Base-by-base conservation (phyloP, 331 rosid genomes). In the Acacia pycnantha region DNA sequence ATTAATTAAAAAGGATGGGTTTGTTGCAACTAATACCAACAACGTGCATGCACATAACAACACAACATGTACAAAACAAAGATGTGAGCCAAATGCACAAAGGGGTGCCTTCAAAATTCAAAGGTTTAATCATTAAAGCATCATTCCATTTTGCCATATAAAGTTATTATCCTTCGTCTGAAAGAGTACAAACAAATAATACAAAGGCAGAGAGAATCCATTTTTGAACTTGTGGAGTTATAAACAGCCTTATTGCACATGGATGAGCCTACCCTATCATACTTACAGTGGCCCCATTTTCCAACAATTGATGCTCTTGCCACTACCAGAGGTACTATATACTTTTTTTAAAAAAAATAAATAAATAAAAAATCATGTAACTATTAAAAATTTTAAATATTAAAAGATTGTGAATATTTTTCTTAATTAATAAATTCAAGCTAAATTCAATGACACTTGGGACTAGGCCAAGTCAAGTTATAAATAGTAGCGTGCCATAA, bases 11-110 rank as follows among this genome's bases (percentile, higher is more conserved):
- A 85, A 81, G 35, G 84, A 78, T 54, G 64, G 86, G n/a, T 74
- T 74, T 62, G 84, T 87, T 81, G 82, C 79, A 87, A 84, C 88
- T 84, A 84, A 81, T 76, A 84, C 37, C 76, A 15, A 70, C 88
- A 74, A 84, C 79, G 18, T 80, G 75, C 83, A 83, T 77, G 82
- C 41, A 56, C 35, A 4, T 21, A 11, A 43, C 26, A 35, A 19
- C 1, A 10, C 15, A 19, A 21, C 13, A 40, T 16, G 9, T 18
- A 43, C 31, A 62, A 62, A 1, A 14, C 21, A 12, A 12, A 62
- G 11, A 37, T 37, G 8, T 26, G 35, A 77, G 70, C 7, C 19
- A 5, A 31, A n/a, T 40, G 14, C 37, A 24, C 21, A 14, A 29
- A 21, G 51, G 43, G 13, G 33, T 53, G 27, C 11, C 14, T 67